Conservation (phyloP, 345 rosid genomes). For the Mercurialis annua region DNA sequence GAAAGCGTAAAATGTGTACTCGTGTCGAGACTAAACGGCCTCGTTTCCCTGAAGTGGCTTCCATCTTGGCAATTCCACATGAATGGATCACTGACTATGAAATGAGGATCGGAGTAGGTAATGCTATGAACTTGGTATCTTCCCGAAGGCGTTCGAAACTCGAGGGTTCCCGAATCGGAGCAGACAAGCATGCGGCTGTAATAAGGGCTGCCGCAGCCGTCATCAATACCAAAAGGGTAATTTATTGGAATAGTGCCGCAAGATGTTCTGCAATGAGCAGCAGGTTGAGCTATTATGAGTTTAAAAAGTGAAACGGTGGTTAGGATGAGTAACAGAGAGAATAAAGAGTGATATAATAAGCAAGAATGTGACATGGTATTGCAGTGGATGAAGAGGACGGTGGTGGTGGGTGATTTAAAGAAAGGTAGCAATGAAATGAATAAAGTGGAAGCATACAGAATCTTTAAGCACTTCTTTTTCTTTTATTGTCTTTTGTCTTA, state of each 20-base stretch:
- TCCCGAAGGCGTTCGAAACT: slow-evolving; percentile 84
- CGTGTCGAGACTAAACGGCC: slow-evolving; percentile 83
- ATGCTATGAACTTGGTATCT: slow-evolving; percentile 63
- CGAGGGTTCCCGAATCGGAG: slow-evolving; percentile 52
- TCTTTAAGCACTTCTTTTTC: slow-evolving; percentile 2
- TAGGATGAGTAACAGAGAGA: slow-evolving; percentile 4
- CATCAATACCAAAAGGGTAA: slow-evolving; percentile 77
- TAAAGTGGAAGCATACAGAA: slow-evolving; percentile 9
- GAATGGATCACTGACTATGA: slow-evolving; percentile 64
- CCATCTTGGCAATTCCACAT: slow-evolving; percentile 89
- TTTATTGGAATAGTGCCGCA: slow-evolving; percentile 68
- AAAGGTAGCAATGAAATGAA: neutral
- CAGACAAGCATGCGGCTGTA: slow-evolving; percentile 78
- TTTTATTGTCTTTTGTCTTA: neutral
- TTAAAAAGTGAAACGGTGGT: slow-evolving; percentile 9
- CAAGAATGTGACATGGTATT: slow-evolving; percentile 16
- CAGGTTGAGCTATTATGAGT: slow-evolving; percentile 38
- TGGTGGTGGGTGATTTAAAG: neutral
- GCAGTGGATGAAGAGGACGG: slow-evolving; percentile 3
- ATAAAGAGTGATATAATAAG: neutral
- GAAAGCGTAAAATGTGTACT: slow-evolving; percentile 79
- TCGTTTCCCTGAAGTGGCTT: slow-evolving; percentile 59
- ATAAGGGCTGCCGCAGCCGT: slow-evolving; percentile 87
- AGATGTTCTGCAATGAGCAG: slow-evolving; percentile 54
- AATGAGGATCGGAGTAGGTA: slow-evolving; percentile 79